These are phyloP conservation scores for Aspergillus kassunensis DNA, from an alignment of 495 filamentous ascomycete genomes.

Conservation along the genomic window DNA sequence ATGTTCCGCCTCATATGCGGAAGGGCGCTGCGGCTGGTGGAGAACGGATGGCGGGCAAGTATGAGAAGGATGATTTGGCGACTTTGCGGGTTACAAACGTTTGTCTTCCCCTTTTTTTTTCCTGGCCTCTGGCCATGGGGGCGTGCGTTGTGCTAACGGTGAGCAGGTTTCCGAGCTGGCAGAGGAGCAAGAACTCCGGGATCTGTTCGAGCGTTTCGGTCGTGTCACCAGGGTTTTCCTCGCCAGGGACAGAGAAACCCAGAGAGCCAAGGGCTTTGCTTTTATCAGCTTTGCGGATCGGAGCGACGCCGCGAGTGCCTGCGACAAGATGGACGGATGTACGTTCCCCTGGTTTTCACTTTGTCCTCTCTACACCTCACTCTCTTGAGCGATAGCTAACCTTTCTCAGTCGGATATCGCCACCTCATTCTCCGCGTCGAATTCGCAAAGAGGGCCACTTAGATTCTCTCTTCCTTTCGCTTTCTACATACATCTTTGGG, in stretches of 20 bases:
- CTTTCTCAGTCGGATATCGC: slow-evolving; percentile 66
- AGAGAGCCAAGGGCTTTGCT: slow-evolving; percentile 92
- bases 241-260: slow-evolving; percentile 94
- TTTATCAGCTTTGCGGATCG: slow-evolving; percentile 95
- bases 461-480: slow-evolving; percentile 26
- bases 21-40: slow-evolving; percentile 64
- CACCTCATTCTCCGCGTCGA: slow-evolving; percentile 88
- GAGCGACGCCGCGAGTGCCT: slow-evolving; percentile 81
- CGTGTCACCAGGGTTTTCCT: slow-evolving; percentile 95
- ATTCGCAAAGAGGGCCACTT: slow-evolving; percentile 79
- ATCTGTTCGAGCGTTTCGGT: slow-evolving; percentile 96
- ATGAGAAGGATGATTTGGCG: slow-evolving; percentile 92
- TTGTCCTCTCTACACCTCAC: not conserved
- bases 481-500: slow-evolving; percentile 21
- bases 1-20: slow-evolving; percentile 89
- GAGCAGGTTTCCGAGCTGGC: slow-evolving; percentile 88
- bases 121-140: slow-evolving; percentile 4
- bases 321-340: slow-evolving; percentile 97
- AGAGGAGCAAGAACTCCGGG: slow-evolving; percentile 88
- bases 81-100: slow-evolving; percentile 97
- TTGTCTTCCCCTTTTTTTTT: slow-evolving; percentile 33
- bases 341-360: slow-evolving; percentile 33
- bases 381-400: not conserved
- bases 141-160: slow-evolving; percentile 17
- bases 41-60: slow-evolving; percentile 91